Evolutionary conservation across 176 grass and related monocot species (phyloP), one percentile per base, ranked within the genome.

Genomic region (Phyllostachys edulis): DNA sequence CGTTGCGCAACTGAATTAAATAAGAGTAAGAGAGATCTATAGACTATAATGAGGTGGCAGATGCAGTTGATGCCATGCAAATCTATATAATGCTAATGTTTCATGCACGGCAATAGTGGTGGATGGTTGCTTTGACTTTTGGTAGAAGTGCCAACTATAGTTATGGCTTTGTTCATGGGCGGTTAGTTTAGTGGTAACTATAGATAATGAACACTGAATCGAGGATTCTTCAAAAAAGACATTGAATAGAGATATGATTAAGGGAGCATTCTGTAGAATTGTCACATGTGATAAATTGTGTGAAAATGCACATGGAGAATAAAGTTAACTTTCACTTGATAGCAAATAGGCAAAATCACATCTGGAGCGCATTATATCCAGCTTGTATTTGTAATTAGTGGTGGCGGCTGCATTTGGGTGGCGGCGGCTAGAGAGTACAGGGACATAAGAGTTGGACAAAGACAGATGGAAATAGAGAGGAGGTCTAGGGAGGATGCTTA

Each of bases 201-300:
- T 0, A n/a, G n/a, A n/a, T n/a, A n/a, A n/a, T 9, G 75, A 78
- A 65, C 68, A 84, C 47, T 79, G 87, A 80, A 85, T n/a, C 81
- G 44, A 73, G 81, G 8, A 42, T 42, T 42, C 41, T 42, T 42
- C n/a, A 41, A 41, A 41, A 41, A 9, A 41, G 8, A 7, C 40
- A 9, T 42, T 9, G n/a, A n/a, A n/a, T n/a, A n/a, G n/a, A n/a
- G n/a, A 84, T 62, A 49, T 46, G 67, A 71, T 16, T 45, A 79
- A 52, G 38, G 9, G 20, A 17, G 36, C 67, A 40, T 23, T 65
- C 29, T 75, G 38, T 29, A 6, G 38, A 83, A 66, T 84, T 85
- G n/a, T 49, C 59, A 32, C 81, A 41, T 74, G 81, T 89, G 87
- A 49, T 49, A 65, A 84, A 60, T 74, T 75, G 60, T 6, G 21